Percentiles rank a stretch among this genome's conserved stretches.
These are phyloP conservation scores for Trichoderma hamatum DNA, from an alignment of 2,329 filamentous ascomycete species.

Conservation along the genomic window DNA sequence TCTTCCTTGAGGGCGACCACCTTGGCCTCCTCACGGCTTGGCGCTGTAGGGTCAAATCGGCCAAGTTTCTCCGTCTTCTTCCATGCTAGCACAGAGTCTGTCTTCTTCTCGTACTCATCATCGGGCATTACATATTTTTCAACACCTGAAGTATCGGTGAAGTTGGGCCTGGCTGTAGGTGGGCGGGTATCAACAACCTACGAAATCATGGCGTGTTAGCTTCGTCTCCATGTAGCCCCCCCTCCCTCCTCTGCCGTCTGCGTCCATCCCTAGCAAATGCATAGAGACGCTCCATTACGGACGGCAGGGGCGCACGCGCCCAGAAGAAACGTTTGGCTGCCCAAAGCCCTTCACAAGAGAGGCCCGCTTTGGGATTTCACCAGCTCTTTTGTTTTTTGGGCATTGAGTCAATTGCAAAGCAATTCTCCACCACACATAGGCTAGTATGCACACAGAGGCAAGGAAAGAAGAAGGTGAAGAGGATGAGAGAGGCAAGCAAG, in stretches of 20 bases:
- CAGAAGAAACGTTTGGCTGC: constrained; percentile 22
- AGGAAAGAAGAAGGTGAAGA: background rate
- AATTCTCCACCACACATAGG: background rate
- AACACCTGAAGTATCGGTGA: constrained; percentile 77
- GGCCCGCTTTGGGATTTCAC: constrained; percentile 23
- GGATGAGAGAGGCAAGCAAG: background rate
- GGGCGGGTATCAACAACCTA: constrained; percentile 83
- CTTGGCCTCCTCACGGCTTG: constrained; percentile 72
- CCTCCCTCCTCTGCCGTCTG: constrained; percentile 17
- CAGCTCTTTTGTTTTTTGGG: constrained; percentile 4
- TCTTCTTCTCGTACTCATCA: constrained; percentile 81
- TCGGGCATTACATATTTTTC: constrained; percentile 90
- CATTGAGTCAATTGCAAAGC: constrained; percentile 16
- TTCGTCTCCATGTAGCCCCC: constrained; percentile 28
- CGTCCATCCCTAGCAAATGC: constrained; percentile 22
- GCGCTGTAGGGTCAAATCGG: constrained; percentile 86
- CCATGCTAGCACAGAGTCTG: constrained; percentile 90
- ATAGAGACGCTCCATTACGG: constrained; percentile 6
- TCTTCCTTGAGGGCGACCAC: constrained; percentile 70
- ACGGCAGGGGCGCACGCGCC: constrained; percentile 9
- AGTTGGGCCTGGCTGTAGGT: constrained; percentile 73
- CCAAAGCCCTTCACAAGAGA: constrained; percentile 5
- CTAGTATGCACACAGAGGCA: background rate
- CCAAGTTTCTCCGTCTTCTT: constrained; percentile 96
- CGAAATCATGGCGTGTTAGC: constrained; percentile 37